phyloP scores from a whole-genome alignment of 805 yeast species.

The Wickerhamiella galacta region DNA sequence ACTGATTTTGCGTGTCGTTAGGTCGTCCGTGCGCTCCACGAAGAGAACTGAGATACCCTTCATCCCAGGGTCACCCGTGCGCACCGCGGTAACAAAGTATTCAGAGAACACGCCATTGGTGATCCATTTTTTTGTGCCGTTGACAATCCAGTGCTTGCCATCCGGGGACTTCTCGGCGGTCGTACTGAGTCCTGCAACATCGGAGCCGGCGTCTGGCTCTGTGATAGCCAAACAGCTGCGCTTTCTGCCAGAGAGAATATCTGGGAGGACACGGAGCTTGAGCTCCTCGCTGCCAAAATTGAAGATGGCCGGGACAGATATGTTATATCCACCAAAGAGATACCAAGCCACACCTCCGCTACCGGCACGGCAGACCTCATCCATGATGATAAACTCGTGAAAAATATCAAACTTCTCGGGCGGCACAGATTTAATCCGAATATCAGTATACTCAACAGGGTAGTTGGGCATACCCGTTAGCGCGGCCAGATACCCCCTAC shows the following conservation, averaged over 20 bases:
- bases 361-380: slow-evolving; percentile 26
- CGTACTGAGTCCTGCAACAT: slow-evolving; percentile 27
- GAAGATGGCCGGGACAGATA: slow-evolving; percentile 27
- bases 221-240: slow-evolving; percentile 28
- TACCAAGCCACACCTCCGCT: slow-evolving; percentile 28
- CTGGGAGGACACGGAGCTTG: slow-evolving; percentile 24
- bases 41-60: slow-evolving; percentile 25
- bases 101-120: slow-evolving; percentile 29
- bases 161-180: slow-evolving; percentile 24
- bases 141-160: slow-evolving; percentile 25
- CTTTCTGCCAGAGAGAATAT: slow-evolving; percentile 23
- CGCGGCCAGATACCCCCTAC: slow-evolving; percentile 27
- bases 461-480: slow-evolving; percentile 22
- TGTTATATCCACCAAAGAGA: slow-evolving; percentile 26
- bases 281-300: slow-evolving; percentile 21
- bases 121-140: slow-evolving; percentile 31
- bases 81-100: slow-evolving; percentile 29
- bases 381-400: slow-evolving; percentile 25
- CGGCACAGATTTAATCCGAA: slow-evolving; percentile 23
- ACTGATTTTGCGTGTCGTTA: slow-evolving; percentile 23
- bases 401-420: slow-evolving; percentile 25
- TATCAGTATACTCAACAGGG: slow-evolving; percentile 24
- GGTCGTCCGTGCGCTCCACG: slow-evolving; percentile 24
- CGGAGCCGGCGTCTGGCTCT: slow-evolving; percentile 30
- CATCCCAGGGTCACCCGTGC: slow-evolving; percentile 28